phyloP scores from a whole-genome alignment of 2,329 filamentous ascomycete genomes.

The Ascosphaera acerosa region DNA sequence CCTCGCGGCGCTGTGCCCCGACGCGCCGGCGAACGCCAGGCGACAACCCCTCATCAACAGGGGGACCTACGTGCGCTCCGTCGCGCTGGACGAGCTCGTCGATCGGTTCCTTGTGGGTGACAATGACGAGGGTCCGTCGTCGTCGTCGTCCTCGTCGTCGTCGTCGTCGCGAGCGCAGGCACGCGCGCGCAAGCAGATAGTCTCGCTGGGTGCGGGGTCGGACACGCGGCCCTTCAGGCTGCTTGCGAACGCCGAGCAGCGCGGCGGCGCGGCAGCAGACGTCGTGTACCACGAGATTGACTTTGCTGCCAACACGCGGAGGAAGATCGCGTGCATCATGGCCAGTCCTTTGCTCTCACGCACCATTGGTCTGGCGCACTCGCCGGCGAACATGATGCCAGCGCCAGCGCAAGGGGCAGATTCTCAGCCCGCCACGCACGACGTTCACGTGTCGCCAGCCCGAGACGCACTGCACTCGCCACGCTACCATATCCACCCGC shows the following conservation, averaged over 20 bases:
- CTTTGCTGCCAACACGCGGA: constrained; percentile 46
- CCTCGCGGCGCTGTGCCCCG: constrained; percentile 41
- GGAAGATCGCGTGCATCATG: constrained; percentile 30
- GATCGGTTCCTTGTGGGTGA: constrained; percentile 34
- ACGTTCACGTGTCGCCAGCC: constrained; percentile 14
- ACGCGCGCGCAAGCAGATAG: constrained; percentile 41
- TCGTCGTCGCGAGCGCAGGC: too few relatives aligned
- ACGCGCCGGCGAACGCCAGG: constrained; percentile 22
- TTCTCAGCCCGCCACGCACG: constrained; percentile 7
- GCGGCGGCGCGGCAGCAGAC: constrained; percentile 13
- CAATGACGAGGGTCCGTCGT: too few relatives aligned
- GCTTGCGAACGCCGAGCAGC: constrained; percentile 24
- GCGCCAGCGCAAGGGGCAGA: too few relatives aligned
- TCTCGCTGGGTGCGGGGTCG: constrained; percentile 81
- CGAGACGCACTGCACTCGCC: constrained; percentile 22
- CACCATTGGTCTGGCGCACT: constrained; percentile 9
- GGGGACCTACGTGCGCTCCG: constrained; percentile 59
- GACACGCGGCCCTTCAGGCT: constrained; percentile 74
- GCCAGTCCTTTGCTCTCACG: constrained; percentile 12
- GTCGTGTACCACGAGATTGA: constrained; percentile 81
- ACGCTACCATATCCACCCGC: constrained; percentile 30
- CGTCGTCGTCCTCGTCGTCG: too few relatives aligned
- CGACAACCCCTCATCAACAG: constrained; percentile 82
- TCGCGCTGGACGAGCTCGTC: constrained; percentile 56
- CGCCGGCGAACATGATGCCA: too few relatives aligned